Percentiles rank a stretch among this genome's conserved stretches.
phyloP scores from a whole-genome alignment of 495 filamentous ascomycete species.

The Penicillium egyptiacum region DNA sequence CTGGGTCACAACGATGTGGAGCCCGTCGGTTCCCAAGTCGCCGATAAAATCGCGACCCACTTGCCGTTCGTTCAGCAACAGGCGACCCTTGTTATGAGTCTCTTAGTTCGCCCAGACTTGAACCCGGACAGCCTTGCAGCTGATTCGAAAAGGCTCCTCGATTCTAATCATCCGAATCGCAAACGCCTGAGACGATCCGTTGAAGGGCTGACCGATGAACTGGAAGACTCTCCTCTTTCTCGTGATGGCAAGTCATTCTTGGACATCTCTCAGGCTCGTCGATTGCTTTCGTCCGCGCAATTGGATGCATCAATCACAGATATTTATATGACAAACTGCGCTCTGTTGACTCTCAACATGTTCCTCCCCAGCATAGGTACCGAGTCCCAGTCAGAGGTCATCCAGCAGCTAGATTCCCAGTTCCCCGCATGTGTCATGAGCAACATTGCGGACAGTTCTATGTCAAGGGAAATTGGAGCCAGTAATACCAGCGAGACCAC shows the following conservation, averaged over 20 bases:
- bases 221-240: slow-evolving; percentile 24
- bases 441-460: slow-evolving; percentile 14
- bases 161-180: neutral
- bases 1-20: slow-evolving; percentile 25
- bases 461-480: slow-evolving; percentile 18
- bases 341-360: slow-evolving; percentile 35
- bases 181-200: slow-evolving; percentile 21
- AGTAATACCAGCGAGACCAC: slow-evolving; percentile 32
- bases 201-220: slow-evolving; percentile 23
- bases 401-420: slow-evolving; percentile 30
- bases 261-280: slow-evolving; percentile 21
- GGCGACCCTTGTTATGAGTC: slow-evolving; percentile 3
- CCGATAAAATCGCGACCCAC: slow-evolving; percentile 26
- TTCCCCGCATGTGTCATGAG: slow-evolving; percentile 41
- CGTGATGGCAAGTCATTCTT: slow-evolving; percentile 28
- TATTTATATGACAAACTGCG: slow-evolving; percentile 44
- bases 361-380: slow-evolving; percentile 27
- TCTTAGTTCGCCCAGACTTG: slow-evolving; percentile 12
- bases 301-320: slow-evolving; percentile 26
- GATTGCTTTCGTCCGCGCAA: slow-evolving; percentile 23
- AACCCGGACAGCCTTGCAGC: slow-evolving; percentile 3
- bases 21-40: neutral
- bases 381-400: slow-evolving; percentile 19
- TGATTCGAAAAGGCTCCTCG: neutral
- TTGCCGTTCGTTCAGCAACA: slow-evolving; percentile 35